Evolutionary conservation across 495 filamentous ascomycete species (phyloP).

Genomic region (Penicillium desertorum): DNA sequence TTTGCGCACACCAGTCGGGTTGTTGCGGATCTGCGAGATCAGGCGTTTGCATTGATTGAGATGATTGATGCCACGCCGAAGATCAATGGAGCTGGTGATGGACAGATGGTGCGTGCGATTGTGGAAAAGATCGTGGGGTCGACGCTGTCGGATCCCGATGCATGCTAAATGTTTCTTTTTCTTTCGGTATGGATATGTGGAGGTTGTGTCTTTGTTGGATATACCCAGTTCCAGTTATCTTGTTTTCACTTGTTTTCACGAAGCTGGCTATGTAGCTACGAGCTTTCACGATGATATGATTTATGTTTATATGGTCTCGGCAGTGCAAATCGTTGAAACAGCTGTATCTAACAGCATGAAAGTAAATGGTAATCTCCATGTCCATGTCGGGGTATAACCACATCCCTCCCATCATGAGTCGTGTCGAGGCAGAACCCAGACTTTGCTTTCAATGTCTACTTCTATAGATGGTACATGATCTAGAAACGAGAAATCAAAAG

Average conservation of each 20-base stretch:
- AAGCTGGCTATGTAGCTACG: conserved; percentile 9
- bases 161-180: not conserved
- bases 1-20: conserved; percentile 82
- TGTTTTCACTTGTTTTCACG: no score
- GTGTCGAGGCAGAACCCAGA: conserved; percentile 2
- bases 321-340: not conserved
- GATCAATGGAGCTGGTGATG: conserved; percentile 34
- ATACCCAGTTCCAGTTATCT: conserved; percentile 5
- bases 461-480: not conserved
- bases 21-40: conserved; percentile 61
- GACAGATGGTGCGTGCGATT: conserved; percentile 43
- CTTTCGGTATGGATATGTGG: not conserved
- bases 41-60: conserved; percentile 66
- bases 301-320: not conserved
- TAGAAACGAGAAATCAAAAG: conserved; percentile 2
- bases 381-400: conserved; percentile 11
- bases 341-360: not conserved
- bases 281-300: conserved; percentile 10
- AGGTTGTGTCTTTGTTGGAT: not conserved
- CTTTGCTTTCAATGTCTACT: not conserved
- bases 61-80: conserved; percentile 57
- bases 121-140: conserved; percentile 48
- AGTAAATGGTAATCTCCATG: conserved; percentile 7
- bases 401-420: conserved; percentile 11
- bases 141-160: conserved; percentile 32